Base-by-base conservation (phyloP, 2,329 filamentous ascomycete genomes). In the Pseudocercospora pini-densiflorae region DNA sequence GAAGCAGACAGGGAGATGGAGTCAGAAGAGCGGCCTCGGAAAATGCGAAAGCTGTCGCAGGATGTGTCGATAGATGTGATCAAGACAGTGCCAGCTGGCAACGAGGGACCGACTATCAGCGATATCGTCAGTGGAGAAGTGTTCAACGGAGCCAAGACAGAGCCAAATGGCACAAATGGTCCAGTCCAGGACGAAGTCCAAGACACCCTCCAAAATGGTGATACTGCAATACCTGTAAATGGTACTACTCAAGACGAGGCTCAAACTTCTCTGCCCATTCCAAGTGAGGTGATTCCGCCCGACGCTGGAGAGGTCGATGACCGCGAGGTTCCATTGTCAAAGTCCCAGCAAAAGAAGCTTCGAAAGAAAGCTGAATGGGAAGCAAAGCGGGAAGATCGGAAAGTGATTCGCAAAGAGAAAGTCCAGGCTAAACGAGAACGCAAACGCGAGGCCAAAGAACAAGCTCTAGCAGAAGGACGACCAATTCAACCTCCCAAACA, bases 311-410 rank as follows among this genome's bases (percentile, higher is more conserved):
- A 58, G 9, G 54, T 58, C 8, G 54, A 58, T 23, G 27, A 33
- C 27, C 54, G 54, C 6, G 54, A 58, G 19, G 31, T 69, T n/a
- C 73, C 79, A 43, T 71, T 97, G 60, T 97, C 94, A 19, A 98
- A 98, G 76, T 96, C 90, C 74, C 91, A 94, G 72, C 82, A 90
- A 67, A 97, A 97, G 80, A 94, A 93, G 75, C 82, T 93, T 61
- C 88, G 86, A 67, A 89, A 88, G 63, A 85, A 88, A 69, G 85
- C 92, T 75, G 83, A 87, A 76, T 97, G 92, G 91, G 93, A 97
- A 73, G 88, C 89, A 7, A 87, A 86, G 23, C 90, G 88, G 5
- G 81, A 84, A 49, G 80, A 82, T 31, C 86, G 88, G 71, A 88
- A 87, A 74, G 76, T 78, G n/a, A 83, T 84, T 72, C 82, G 87